Conservation (phyloP, 768 basidiomycete genomes). For the Rhizopogon sp. region DNA sequence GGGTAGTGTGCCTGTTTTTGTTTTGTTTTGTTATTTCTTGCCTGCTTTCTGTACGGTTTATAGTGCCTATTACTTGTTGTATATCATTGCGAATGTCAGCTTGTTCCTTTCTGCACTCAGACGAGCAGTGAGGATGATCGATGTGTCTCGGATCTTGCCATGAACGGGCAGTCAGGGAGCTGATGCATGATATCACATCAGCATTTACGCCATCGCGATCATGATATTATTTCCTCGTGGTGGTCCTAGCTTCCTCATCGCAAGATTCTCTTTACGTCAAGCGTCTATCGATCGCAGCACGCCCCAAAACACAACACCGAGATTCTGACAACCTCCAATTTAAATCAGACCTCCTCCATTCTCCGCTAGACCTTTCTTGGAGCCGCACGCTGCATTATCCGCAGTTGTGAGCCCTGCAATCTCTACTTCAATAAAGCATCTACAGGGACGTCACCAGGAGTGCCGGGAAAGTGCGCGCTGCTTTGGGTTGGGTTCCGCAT, state of each 20-base stretch:
- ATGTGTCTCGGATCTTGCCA: neutral
- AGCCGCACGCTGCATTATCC: slow-evolving; percentile 24
- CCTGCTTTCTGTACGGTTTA: neutral
- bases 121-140: neutral
- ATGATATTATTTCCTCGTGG: slow-evolving; percentile 1
- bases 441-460: slow-evolving; percentile 5
- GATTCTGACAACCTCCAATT: neutral
- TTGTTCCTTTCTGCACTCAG: neutral
- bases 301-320: slow-evolving; percentile 20
- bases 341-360: slow-evolving; percentile 20
- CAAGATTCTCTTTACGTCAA: slow-evolving; percentile 9
- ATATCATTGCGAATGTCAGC: neutral
- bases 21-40: neutral
- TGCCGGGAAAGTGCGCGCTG: slow-evolving; percentile 17
- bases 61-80: neutral
- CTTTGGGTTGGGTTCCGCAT: slow-evolving; percentile 22
- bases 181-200: no score
- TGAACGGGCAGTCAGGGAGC: no score
- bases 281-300: slow-evolving; percentile 27
- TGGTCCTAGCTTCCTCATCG: slow-evolving; percentile 4
- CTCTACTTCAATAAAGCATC: slow-evolving; percentile 24
- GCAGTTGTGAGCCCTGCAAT: slow-evolving; percentile 29
- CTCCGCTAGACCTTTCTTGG: slow-evolving; percentile 17
- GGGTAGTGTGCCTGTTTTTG: neutral
- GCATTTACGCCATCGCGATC: neutral